Conservation (phyloP, 2,329 filamentous ascomycete species). For the Botrytis cinerea region DNA sequence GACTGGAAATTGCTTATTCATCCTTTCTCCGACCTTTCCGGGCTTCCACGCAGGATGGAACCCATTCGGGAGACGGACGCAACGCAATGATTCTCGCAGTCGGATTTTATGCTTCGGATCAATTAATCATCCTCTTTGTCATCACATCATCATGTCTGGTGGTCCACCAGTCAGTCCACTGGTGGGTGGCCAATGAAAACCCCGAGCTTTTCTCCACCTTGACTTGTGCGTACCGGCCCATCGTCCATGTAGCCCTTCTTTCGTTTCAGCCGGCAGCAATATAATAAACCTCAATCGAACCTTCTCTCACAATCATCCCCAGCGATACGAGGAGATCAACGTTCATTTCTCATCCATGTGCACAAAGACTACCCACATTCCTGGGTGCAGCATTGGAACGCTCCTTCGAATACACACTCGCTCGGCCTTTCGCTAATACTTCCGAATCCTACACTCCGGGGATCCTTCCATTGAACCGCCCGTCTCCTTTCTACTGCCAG, state of each 20-base stretch:
- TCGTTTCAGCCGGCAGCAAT: too few relatives aligned
- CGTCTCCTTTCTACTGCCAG: not conserved
- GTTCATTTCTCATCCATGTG: not conserved
- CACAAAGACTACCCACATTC: not conserved
- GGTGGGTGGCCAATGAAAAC: too few relatives aligned
- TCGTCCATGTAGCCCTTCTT: not conserved
- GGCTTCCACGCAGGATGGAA: not conserved
- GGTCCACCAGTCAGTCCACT: too few relatives aligned
- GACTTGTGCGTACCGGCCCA: too few relatives aligned
- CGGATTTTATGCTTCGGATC: not conserved
- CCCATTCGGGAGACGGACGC: not conserved
- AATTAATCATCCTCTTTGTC: constrained; percentile 4
- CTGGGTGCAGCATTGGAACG: not conserved
- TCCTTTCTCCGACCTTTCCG: constrained; percentile 20
- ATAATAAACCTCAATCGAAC: too few relatives aligned
- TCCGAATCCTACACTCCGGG: not conserved
- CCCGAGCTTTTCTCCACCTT: too few relatives aligned
- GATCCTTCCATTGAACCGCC: not conserved
- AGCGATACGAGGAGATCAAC: not conserved
- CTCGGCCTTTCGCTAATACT: not conserved
- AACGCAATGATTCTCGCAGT: not conserved
- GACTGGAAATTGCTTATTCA: not conserved
- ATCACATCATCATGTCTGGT: not conserved
- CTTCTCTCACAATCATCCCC: not conserved
- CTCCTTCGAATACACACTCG: not conserved